Evolutionary conservation across 2,329 filamentous ascomycete species (phyloP), one percentile per base, ranked within the genome.

Genomic region (Cladosporium sp.): DNA sequence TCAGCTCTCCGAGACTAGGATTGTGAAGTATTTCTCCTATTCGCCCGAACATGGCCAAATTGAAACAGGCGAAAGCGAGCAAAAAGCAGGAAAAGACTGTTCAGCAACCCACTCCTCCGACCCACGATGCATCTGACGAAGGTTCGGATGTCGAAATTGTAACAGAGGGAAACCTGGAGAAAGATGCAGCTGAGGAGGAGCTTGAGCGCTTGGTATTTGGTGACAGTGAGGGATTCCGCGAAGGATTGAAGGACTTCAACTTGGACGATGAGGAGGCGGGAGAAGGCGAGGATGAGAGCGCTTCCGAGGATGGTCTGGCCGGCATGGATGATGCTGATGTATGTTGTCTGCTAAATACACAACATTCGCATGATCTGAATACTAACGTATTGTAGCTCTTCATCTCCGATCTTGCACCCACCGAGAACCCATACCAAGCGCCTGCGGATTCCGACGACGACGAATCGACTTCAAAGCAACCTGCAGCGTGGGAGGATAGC

Each of bases 401-500:
- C 72, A 87, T 90, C 70, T 79, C 92, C 56, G 90, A 96, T 67
- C 80, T 85, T 1, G 83, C 81, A 36, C 73, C 77, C 19, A 70
- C 72, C 1, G 69, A 71, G 18, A 60, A 52, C 32, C 45, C 45
- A 34, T 48, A 48, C 37, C 43, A 43, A 43, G 61, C 60, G 74
- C 55, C 66, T 70, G 57, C 65, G 4, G 68, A 70, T 30, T 65
- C 66, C 9, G 70, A 71, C 2, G 68, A 74, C 18, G 64, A 68
- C 18, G 71, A 70, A 27, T 69, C 67, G 58, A 68, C 55, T 19
- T 67, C 67, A 32, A 58, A 52, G 57, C 73, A 78, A 37, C 73
- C 75, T 17, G 78, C 85, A 2, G 88, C 83, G 1, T 99, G 93
- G 93, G 84, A 91, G 59, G 93, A 99, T 67, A 97, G 91, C 68